phyloP scores from a whole-genome alignment of 2,329 filamentous ascomycete genomes.

The Aureobasidium musti region DNA sequence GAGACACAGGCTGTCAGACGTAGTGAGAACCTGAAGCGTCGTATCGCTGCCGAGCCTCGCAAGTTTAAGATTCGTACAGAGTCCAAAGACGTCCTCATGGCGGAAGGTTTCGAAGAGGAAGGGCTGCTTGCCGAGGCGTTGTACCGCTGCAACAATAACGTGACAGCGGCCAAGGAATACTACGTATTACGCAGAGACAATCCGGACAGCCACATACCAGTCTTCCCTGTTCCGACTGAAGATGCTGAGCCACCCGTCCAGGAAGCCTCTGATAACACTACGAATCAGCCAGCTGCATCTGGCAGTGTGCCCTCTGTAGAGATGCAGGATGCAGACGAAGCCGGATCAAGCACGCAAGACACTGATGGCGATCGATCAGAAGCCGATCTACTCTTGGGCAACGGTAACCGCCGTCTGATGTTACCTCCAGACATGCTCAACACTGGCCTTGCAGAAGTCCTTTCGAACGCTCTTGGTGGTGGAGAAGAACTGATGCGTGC shows the following conservation, averaged over 20 bases:
- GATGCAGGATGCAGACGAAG: constrained; percentile 43
- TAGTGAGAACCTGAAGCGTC: constrained; percentile 58
- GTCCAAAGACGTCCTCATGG: constrained; percentile 47
- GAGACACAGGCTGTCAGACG: constrained; percentile 67
- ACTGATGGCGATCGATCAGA: constrained; percentile 25
- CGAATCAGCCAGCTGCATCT: neutral
- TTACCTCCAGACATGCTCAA: constrained; percentile 22
- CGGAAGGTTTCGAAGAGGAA: constrained; percentile 55
- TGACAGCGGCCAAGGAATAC: constrained; percentile 67
- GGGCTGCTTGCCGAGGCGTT: constrained; percentile 75
- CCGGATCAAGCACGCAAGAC: constrained; percentile 29
- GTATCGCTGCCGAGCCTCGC: constrained; percentile 51
- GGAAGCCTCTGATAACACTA: constrained; percentile 4
- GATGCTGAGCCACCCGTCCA: constrained; percentile 25
- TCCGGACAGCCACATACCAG: constrained; percentile 34
- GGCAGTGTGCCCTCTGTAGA: constrained; percentile 39
- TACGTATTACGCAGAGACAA: constrained; percentile 54
- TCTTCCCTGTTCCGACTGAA: constrained; percentile 38
- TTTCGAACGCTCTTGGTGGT: constrained; percentile 25
- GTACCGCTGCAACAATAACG: constrained; percentile 74
- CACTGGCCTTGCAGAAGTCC: constrained; percentile 24
- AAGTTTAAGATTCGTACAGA: constrained; percentile 56
- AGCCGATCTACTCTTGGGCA: neutral
- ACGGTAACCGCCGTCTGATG: constrained; percentile 19
- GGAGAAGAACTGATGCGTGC: constrained; percentile 25